A percentile compares a stretch with the other conserved stretches of the same genome.
Conservation (phyloP, 2,329 filamentous ascomycete species). For the Plectosphaerella plurivora region DNA sequence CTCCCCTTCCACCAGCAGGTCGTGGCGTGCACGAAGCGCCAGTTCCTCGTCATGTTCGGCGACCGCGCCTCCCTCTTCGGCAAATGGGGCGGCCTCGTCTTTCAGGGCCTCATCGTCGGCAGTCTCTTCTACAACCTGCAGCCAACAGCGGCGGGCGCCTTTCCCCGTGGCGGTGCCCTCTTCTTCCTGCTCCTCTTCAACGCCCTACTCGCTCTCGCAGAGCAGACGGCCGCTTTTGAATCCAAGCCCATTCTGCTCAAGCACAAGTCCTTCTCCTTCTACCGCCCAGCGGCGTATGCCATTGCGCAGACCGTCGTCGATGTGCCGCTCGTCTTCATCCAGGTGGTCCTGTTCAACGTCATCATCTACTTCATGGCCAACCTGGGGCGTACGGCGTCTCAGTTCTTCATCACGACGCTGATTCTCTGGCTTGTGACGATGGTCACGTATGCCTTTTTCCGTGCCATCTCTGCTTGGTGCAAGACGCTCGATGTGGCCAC, state of each 20-base stretch:
- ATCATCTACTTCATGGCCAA: slow-evolving; percentile 59
- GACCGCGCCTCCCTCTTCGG: slow-evolving; percentile 25
- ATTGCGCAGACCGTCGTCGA: slow-evolving; percentile 29
- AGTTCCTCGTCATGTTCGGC: slow-evolving; percentile 26
- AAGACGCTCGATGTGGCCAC: slow-evolving; percentile 41
- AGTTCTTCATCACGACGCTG: slow-evolving; percentile 58
- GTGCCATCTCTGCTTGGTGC: slow-evolving; percentile 41
- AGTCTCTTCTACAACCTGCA: slow-evolving; percentile 20
- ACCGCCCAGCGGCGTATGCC: slow-evolving; percentile 56
- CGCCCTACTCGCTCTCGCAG: slow-evolving; percentile 54
- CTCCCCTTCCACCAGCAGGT: slow-evolving; percentile 46
- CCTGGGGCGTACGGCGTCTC: slow-evolving; percentile 49
- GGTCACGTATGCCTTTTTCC: slow-evolving; percentile 50
- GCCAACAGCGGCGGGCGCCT: slow-evolving; percentile 41
- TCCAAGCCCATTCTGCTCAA: slow-evolving; percentile 63
- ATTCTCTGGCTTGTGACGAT: slow-evolving; percentile 50
- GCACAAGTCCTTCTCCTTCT: slow-evolving; percentile 68
- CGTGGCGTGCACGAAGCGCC: slow-evolving; percentile 35
- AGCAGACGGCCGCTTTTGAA: slow-evolving; percentile 56
- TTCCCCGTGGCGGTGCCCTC: slow-evolving; percentile 55
- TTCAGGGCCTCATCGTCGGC: slow-evolving; percentile 25
- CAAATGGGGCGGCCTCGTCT: slow-evolving; percentile 28
- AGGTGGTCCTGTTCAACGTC: slow-evolving; percentile 54
- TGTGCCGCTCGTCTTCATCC: slow-evolving; percentile 51
- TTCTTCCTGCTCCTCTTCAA: slow-evolving; percentile 63